Evolutionary conservation across 2,329 filamentous ascomycete species (phyloP).

Genomic region (Aureobasidium sp.): DNA sequence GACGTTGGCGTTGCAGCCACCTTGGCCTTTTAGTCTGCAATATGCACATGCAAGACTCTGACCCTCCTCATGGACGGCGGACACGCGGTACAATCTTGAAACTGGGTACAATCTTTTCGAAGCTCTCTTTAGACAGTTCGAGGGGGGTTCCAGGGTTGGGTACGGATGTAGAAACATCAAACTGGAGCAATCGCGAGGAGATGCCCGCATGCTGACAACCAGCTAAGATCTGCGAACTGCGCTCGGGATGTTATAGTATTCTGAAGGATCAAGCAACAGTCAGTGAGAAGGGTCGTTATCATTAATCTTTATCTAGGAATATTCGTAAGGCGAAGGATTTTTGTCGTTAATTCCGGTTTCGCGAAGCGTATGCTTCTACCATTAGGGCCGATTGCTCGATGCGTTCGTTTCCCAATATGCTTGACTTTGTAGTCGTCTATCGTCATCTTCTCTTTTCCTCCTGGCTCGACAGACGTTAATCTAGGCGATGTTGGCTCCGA

Average conservation of each 20-base stretch:
- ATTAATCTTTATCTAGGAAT: slow-evolving; percentile 1
- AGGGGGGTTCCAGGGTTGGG: too few species aligned
- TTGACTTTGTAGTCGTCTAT: background rate
- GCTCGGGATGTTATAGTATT: background rate
- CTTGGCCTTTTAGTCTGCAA: background rate
- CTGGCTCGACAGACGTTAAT: background rate
- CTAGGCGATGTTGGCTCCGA: slow-evolving; percentile 6
- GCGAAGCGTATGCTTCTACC: background rate
- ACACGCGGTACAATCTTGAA: background rate
- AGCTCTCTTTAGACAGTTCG: too few species aligned
- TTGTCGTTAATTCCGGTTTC: background rate
- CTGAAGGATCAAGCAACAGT: background rate
- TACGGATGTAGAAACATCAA: background rate
- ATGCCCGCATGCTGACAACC: too few species aligned
- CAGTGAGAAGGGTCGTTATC: background rate
- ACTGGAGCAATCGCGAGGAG: too few species aligned
- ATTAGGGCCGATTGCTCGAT: background rate
- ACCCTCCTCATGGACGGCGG: background rate
- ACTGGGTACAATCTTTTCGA: too few species aligned
- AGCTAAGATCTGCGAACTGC: background rate
- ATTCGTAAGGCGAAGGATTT: background rate
- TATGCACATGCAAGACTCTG: background rate
- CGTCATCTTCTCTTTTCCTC: background rate
- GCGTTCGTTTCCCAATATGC: background rate
- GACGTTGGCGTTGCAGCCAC: background rate